These are phyloP conservation scores for Coniferiporia weirii DNA, from an alignment of 1,284 basidiomycete species.

Conservation along the genomic window DNA sequence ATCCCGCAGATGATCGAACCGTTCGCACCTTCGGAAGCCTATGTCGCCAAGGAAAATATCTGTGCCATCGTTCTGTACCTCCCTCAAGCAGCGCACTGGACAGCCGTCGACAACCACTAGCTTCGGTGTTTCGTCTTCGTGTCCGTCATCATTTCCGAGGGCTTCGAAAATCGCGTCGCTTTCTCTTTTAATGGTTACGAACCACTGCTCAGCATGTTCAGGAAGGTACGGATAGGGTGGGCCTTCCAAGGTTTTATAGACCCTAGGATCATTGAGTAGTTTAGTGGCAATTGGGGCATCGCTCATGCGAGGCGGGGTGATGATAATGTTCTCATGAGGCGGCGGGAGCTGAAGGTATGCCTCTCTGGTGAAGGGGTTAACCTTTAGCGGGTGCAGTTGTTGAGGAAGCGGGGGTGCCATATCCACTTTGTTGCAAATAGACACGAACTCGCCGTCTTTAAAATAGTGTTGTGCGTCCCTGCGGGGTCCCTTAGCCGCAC, in stretches of 20 bases:
- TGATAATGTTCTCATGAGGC: slow-evolving; percentile 23
- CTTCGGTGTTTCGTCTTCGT: background rate
- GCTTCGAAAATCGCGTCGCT: slow-evolving; percentile 8
- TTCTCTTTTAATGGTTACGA: slow-evolving; percentile 4
- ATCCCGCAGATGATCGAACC: slow-evolving; percentile 14
- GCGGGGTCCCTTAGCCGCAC: too few species aligned
- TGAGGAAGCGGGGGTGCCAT: background rate
- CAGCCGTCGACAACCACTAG: slow-evolving; percentile 13
- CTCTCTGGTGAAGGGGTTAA: slow-evolving; percentile 21
- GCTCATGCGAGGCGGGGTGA: slow-evolving; percentile 22
- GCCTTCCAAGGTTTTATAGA: slow-evolving; percentile 18
- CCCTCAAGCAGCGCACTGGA: slow-evolving; percentile 18
- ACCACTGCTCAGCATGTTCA: slow-evolving; percentile 21
- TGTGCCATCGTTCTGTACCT: slow-evolving; percentile 19
- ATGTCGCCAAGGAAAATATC: slow-evolving; percentile 20
- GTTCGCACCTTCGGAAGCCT: slow-evolving; percentile 5
- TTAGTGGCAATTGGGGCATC: slow-evolving; percentile 15
- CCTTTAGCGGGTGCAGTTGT: slow-evolving; percentile 18
- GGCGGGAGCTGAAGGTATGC: slow-evolving; percentile 22
- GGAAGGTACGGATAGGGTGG: slow-evolving; percentile 21
- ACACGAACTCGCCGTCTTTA: background rate
- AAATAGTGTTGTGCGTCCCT: too few species aligned
- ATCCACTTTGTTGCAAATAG: background rate
- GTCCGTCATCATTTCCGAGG: background rate
- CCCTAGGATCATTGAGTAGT: slow-evolving; percentile 21